These are phyloP conservation scores for Pythium phragmiticola DNA, from an alignment of 352 stramenopile genomes.

Conservation along the genomic window DNA sequence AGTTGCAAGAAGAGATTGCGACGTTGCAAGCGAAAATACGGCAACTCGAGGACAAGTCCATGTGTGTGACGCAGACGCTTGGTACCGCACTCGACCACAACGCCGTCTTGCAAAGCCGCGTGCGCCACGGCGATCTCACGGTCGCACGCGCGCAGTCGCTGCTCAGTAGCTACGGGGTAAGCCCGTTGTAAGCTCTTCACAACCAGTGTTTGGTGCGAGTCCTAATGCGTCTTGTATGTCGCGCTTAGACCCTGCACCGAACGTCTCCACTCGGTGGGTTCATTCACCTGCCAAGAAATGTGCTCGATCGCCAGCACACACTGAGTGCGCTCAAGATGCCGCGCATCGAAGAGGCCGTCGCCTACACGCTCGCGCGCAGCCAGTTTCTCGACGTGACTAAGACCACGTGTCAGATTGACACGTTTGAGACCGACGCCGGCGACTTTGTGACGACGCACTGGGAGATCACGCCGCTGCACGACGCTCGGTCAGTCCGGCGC, in stretches of 20 bases:
- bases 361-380: slow-evolving; percentile 5
- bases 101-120: background rate
- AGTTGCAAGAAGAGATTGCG: slow-evolving; percentile 3
- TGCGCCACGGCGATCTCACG: background rate
- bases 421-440: slow-evolving; percentile 1
- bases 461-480: slow-evolving; percentile 15
- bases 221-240: background rate
- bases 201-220: no score
- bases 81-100: background rate
- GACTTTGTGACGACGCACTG: slow-evolving; percentile 14
- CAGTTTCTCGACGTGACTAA: slow-evolving; percentile 3
- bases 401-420: slow-evolving; percentile 1
- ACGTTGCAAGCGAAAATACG: slow-evolving; percentile 1
- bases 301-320: background rate
- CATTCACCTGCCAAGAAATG: slow-evolving; percentile 9
- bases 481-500: background rate
- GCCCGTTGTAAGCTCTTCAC: background rate
- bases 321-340: background rate
- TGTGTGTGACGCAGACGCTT: background rate
- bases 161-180: slow-evolving; percentile 8
- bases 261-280: slow-evolving; percentile 9
- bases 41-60: background rate
- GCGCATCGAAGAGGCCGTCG: slow-evolving; percentile 7
- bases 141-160: slow-evolving; percentile 17
- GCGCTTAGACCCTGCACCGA: background rate